Conservation (phyloP, 1,139 yeast species). For the Ogataea hybrid region DNA sequence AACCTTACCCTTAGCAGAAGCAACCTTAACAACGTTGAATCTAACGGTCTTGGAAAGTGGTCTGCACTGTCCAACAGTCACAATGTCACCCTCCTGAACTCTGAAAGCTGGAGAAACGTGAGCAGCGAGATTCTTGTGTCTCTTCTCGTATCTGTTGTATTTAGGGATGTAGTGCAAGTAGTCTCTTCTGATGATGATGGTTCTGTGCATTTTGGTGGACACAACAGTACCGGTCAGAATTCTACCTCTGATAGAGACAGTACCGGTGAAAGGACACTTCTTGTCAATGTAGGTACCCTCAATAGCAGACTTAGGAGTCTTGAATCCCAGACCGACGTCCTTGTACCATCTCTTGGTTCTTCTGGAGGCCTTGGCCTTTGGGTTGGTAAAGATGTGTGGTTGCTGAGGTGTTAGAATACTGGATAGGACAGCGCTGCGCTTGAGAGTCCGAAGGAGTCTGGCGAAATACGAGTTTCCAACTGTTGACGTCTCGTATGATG, state of each 20-base stretch:
- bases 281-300: constrained; percentile 99
- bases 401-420: constrained; percentile 51
- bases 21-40: constrained; percentile 98
- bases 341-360: constrained; percentile 99
- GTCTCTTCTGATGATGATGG: constrained; percentile 99
- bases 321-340: constrained; percentile 99
- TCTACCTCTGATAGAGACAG: constrained; percentile 98
- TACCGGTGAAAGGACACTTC: constrained; percentile 99
- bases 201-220: constrained; percentile 99
- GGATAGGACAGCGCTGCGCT: background rate
- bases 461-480: no score
- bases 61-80: constrained; percentile 99
- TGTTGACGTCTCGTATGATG: background rate
- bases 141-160: constrained; percentile 99
- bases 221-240: constrained; percentile 98
- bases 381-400: constrained; percentile 99
- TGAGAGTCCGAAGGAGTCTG: no score
- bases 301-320: constrained; percentile 99
- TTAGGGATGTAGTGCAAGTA: constrained; percentile 99
- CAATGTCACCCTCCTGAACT: constrained; percentile 98
- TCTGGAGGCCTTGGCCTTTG: constrained; percentile 98
- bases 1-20: constrained; percentile 84
- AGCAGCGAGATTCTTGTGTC: constrained; percentile 99
- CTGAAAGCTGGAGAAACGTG: constrained; percentile 99
- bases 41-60: constrained; percentile 99